Evolutionary conservation across 495 filamentous ascomycete species (phyloP).

Genomic region (Penicillium malachiteum): DNA sequence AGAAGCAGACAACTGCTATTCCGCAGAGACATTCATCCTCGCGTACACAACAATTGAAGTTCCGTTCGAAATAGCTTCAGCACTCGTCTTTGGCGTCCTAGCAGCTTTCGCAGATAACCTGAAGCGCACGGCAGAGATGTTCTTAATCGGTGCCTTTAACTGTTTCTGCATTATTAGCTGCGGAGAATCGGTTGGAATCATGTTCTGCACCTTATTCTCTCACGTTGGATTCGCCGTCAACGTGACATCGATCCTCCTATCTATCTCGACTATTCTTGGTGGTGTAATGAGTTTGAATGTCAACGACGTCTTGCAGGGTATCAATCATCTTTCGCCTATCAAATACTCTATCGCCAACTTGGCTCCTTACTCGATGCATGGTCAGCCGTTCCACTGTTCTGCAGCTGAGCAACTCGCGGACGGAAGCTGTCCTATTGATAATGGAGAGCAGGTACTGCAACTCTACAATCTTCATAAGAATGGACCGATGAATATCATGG

Average conservation of each 20-base stretch:
- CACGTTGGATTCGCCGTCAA: conserved; percentile 77
- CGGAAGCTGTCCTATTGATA: conserved; percentile 59
- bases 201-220: conserved; percentile 72
- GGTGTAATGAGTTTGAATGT: conserved; percentile 68
- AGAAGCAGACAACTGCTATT: conserved; percentile 65
- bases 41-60: conserved; percentile 66
- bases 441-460: conserved; percentile 60
- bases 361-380: conserved; percentile 55
- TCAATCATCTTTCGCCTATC: conserved; percentile 69
- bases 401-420: conserved; percentile 51
- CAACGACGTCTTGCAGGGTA: conserved; percentile 60
- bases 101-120: conserved; percentile 60
- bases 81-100: conserved; percentile 62
- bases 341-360: conserved; percentile 66
- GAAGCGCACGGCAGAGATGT: conserved; percentile 56
- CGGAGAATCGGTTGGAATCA: conserved; percentile 74
- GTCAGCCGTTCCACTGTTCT: conserved; percentile 59
- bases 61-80: conserved; percentile 64
- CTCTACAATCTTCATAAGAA: conserved; percentile 62
- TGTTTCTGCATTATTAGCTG: conserved; percentile 70
- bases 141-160: conserved; percentile 65
- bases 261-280: conserved; percentile 63
- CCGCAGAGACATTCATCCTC: conserved; percentile 64
- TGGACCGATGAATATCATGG: conserved; percentile 56
- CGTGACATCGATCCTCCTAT: conserved; percentile 60